phyloP scores from a whole-genome alignment of 352 stramenopile species.

The Phytophthora citrophthora region DNA sequence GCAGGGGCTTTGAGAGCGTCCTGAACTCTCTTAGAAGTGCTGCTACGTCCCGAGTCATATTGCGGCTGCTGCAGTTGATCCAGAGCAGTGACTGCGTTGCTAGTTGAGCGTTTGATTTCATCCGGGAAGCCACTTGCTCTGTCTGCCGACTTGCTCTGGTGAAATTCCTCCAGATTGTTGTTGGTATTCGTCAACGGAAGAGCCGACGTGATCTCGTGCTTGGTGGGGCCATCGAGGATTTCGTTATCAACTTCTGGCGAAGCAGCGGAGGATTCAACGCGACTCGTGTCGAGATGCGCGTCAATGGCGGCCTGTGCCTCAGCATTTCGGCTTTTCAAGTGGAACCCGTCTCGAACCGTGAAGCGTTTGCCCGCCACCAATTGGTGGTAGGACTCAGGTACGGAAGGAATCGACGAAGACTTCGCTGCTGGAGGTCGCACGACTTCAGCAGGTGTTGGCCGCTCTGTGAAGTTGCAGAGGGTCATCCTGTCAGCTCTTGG shows the following conservation, averaged over 20 bases:
- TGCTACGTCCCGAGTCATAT: constrained; percentile 1
- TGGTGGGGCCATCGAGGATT: constrained; percentile 8
- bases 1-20: constrained; percentile 39
- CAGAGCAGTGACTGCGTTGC: constrained; percentile 9
- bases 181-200: neutral
- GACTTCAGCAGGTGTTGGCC: neutral
- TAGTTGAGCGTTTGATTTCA: constrained; percentile 1
- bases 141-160: constrained; percentile 2
- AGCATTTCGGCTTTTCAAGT: constrained; percentile 65
- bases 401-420: neutral
- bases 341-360: constrained; percentile 73
- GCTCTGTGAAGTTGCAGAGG: neutral
- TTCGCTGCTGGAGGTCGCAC: neutral
- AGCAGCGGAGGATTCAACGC: neutral
- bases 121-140: neutral
- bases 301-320: constrained; percentile 53
- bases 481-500: no score
- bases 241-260: constrained; percentile 3
- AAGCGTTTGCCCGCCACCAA: constrained; percentile 46
- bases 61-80: constrained; percentile 23
- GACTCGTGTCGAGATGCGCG: constrained; percentile 27
- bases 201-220: constrained; percentile 8
- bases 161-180: constrained; percentile 19
- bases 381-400: constrained; percentile 1
- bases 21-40: constrained; percentile 13